Conservation (phyloP, 306 rosid species). For the Phaseolus lunatus region DNA sequence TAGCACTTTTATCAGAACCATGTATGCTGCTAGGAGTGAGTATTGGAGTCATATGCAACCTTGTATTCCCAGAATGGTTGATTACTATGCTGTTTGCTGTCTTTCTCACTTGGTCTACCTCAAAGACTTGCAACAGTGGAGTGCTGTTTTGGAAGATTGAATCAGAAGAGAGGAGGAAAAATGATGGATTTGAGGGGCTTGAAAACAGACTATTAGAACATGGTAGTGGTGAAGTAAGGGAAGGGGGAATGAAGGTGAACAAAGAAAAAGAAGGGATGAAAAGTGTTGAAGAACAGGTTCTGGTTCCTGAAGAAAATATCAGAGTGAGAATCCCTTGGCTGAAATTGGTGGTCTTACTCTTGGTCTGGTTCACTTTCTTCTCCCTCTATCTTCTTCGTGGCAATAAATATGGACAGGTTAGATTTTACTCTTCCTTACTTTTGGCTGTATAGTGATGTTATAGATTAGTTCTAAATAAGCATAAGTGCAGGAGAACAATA, state of each 20-base stretch:
- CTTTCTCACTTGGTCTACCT: conserved; percentile 88
- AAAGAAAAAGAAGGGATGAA: conserved; percentile 42
- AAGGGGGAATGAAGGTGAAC: conserved; percentile 20
- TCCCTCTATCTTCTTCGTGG: conserved; percentile 79
- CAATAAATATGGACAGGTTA: conserved; percentile 72
- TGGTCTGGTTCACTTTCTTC: conserved; percentile 83
- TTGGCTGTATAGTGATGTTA: not conserved
- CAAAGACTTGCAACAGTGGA: conserved; percentile 73
- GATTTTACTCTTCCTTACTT: conserved; percentile 8
- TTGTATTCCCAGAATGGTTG: conserved; percentile 87
- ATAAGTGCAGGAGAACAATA: not conserved
- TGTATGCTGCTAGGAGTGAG: conserved; percentile 87
- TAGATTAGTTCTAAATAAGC: conserved; percentile 2
- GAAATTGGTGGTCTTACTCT: conserved; percentile 67
- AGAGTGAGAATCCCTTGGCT: conserved; percentile 64
- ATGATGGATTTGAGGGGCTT: conserved; percentile 38
- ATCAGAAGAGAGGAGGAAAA: conserved; percentile 56
- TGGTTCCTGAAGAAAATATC: conserved; percentile 40
- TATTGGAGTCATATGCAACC: conserved; percentile 83
- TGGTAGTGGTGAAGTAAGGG: conserved; percentile 36
- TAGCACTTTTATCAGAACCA: conserved; percentile 81
- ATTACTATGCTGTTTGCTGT: conserved; percentile 69
- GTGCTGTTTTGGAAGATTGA: conserved; percentile 67
- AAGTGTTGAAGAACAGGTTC: conserved; percentile 55
- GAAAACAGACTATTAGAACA: conserved; percentile 45